Conservation (phyloP, 495 filamentous ascomycete genomes). For the Margaritispora aquatica region DNA sequence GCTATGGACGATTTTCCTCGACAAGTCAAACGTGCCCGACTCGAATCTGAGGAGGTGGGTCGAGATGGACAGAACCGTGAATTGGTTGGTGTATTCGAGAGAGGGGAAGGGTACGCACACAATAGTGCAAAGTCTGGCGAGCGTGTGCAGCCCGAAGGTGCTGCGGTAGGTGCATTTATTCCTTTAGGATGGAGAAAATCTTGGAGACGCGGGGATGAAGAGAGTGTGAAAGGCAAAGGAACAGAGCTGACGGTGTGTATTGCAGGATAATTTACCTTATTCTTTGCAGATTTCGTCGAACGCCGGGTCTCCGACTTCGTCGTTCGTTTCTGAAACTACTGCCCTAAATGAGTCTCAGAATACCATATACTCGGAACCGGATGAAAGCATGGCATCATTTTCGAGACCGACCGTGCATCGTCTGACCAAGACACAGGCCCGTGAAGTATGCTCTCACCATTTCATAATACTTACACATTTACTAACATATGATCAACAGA, state of each 20-base stretch:
- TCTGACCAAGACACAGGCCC: constrained; percentile 1
- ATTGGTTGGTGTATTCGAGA: background rate
- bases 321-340: background rate
- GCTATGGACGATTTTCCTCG: background rate
- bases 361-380: constrained; percentile 15
- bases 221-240: too few relatives aligned
- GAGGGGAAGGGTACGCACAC: background rate
- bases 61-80: background rate
- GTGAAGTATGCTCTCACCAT: constrained; percentile 1
- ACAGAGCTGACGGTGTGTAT: too few relatives aligned
- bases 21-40: background rate
- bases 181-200: too few relatives aligned
- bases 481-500: constrained; percentile 24
- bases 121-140: background rate
- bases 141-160: background rate
- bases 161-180: background rate
- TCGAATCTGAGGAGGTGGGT: background rate
- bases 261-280: background rate
- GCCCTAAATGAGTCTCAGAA: constrained; percentile 20
- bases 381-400: constrained; percentile 6
- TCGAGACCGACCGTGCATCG: background rate
- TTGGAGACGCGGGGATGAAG: too few relatives aligned
- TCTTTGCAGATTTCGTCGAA: background rate
- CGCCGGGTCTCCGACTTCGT: background rate
- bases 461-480: background rate